phyloP scores from a whole-genome alignment of 352 stramenopile species.

The Pythium scleroteichum region DNA sequence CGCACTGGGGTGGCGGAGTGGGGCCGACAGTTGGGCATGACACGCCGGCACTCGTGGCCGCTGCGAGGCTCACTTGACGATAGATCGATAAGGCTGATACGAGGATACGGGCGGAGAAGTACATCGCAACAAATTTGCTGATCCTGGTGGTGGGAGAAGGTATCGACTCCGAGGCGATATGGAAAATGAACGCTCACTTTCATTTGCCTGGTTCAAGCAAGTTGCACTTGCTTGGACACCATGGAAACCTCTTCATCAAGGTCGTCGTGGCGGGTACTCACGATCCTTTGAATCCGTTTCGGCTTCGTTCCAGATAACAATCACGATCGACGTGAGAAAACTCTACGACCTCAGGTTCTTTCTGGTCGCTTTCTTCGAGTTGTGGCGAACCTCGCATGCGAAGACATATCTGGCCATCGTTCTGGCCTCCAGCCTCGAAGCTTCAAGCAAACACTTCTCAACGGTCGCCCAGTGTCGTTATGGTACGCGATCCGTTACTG shows the following conservation, averaged over 20 bases:
- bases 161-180: conserved; percentile 19
- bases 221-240: too few relatives aligned
- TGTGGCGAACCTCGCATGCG: not conserved
- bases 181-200: conserved; percentile 1
- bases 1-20: conserved; percentile 8
- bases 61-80: too few relatives aligned
- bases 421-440: not conserved
- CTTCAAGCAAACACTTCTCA: not conserved
- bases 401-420: not conserved
- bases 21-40: conserved; percentile 7
- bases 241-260: too few relatives aligned
- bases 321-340: too few relatives aligned
- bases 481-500: not conserved
- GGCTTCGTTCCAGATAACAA: too few relatives aligned
- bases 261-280: too few relatives aligned
- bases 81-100: not conserved
- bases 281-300: not conserved
- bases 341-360: too few relatives aligned
- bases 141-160: not conserved
- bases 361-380: too few relatives aligned
- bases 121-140: not conserved
- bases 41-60: not conserved
- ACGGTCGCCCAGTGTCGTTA: not conserved
- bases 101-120: not conserved
- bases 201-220: too few relatives aligned